Evolutionary conservation across 2,329 filamentous ascomycete species (phyloP).

Genomic region (Lachnellula cervina): DNA sequence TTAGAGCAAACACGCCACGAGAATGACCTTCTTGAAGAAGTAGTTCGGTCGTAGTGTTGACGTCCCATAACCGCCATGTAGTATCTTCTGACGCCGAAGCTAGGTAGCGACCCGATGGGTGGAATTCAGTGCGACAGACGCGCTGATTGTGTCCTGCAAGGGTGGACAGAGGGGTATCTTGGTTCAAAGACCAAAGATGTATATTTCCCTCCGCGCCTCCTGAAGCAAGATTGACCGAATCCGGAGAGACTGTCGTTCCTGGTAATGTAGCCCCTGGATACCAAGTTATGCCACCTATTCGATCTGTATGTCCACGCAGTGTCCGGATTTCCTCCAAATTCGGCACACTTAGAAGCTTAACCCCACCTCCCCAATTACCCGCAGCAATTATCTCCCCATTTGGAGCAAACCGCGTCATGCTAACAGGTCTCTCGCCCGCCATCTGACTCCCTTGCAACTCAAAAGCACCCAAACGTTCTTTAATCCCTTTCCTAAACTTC

Average conservation of each 20-base stretch:
- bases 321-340: conserved; percentile 71
- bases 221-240: conserved; percentile 78
- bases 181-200: conserved; percentile 82
- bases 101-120: conserved; percentile 83
- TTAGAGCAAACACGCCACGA: conserved; percentile 83
- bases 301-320: conserved; percentile 79
- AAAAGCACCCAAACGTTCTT: conserved; percentile 74
- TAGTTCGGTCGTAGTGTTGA: conserved; percentile 77
- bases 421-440: conserved; percentile 83
- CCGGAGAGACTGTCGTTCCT: conserved; percentile 63
- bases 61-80: conserved; percentile 95
- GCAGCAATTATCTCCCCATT: conserved; percentile 78
- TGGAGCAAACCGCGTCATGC: conserved; percentile 86
- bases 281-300: conserved; percentile 89
- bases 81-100: conserved; percentile 95
- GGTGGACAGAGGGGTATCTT: conserved; percentile 80
- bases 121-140: conserved; percentile 89
- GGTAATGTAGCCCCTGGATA: conserved; percentile 74
- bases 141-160: conserved; percentile 79
- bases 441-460: conserved; percentile 93
- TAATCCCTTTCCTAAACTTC: conserved; percentile 84
- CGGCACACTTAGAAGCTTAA: conserved; percentile 81
- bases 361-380: conserved; percentile 87
- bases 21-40: conserved; percentile 92
- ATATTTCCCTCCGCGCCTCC: conserved; percentile 85